A percentile compares a stretch with the other conserved stretches of the same genome.
phyloP scores from a whole-genome alignment of 192 early-diverging fungal species.

The Backusella liffmaniae region DNA sequence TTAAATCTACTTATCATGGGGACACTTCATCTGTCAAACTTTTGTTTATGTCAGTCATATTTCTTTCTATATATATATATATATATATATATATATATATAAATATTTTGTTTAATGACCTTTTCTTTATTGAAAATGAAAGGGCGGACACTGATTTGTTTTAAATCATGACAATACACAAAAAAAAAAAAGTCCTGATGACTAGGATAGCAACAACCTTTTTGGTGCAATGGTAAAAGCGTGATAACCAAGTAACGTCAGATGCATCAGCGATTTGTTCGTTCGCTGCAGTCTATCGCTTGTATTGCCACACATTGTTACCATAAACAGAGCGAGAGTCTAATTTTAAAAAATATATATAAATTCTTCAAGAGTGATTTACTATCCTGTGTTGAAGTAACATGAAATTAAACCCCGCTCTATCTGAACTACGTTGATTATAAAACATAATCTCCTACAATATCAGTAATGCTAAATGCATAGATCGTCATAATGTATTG shows the following conservation, averaged over 20 bases:
- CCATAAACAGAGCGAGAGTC: not conserved
- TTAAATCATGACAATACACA: not conserved
- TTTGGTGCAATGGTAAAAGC: not conserved
- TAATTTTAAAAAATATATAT: not conserved
- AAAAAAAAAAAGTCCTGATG: not conserved
- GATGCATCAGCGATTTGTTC: constrained; percentile 1
- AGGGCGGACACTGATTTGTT: not conserved
- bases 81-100: not conserved
- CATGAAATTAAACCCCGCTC: not conserved
- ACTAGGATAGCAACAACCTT: not conserved
- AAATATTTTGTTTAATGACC: not conserved
- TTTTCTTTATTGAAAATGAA: not conserved
- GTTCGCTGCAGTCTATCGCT: not conserved
- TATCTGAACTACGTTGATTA: not conserved
- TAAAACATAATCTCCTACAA: not conserved
- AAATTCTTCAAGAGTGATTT: not conserved
- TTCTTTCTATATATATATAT: not conserved
- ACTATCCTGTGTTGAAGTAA: not conserved
- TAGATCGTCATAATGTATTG: not conserved
- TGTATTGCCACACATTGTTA: not conserved
- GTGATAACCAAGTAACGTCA: not conserved
- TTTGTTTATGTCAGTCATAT: not conserved
- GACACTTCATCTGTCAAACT: not conserved
- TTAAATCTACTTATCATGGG: not conserved
- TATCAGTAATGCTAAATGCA: not conserved